Conservation (phyloP, 176 grass and related monocot species). For the Lolium perenne region DNA sequence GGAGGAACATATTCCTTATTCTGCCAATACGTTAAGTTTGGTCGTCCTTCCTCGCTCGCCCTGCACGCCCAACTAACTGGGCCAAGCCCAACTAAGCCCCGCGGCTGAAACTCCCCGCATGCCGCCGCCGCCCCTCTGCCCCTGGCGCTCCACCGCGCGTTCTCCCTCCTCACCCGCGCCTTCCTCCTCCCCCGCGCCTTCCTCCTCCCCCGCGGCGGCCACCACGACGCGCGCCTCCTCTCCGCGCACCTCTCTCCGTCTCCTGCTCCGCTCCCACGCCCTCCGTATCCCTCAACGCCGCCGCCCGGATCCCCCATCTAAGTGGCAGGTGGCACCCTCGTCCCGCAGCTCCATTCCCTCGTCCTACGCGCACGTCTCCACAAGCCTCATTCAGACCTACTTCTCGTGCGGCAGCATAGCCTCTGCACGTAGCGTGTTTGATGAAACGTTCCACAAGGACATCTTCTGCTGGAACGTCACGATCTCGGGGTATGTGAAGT, state of each 20-base stretch:
- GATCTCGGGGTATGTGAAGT: constrained; percentile 57
- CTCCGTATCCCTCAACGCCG: constrained; percentile 33
- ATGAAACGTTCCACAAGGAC: constrained; percentile 58
- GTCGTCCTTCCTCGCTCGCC: too few relatives aligned
- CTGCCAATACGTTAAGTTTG: too few relatives aligned
- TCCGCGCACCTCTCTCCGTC: constrained; percentile 52
- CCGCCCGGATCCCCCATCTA: constrained; percentile 26
- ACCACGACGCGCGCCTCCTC: constrained; percentile 44
- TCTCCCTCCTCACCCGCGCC: constrained; percentile 37
- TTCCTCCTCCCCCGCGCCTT: constrained; percentile 51
- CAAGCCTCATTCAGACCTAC: constrained; percentile 59
- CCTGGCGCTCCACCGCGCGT: constrained; percentile 33
- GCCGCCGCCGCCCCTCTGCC: background rate
- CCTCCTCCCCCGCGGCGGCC: constrained; percentile 46
- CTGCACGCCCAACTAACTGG: too few relatives aligned
- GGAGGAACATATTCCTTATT: too few relatives aligned
- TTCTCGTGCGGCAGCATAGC: constrained; percentile 40
- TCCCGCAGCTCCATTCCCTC: constrained; percentile 51
- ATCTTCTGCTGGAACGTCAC: constrained; percentile 72
- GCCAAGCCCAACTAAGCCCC: too few relatives aligned
- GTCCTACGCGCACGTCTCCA: constrained; percentile 49
- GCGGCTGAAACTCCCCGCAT: too few relatives aligned
- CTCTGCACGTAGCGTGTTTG: constrained; percentile 59
- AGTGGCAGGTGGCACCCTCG: constrained; percentile 19
- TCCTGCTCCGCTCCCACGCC: constrained; percentile 26